Conservation (phyloP, 257 asterid species). For the Nyctanthes arbortristis region DNA sequence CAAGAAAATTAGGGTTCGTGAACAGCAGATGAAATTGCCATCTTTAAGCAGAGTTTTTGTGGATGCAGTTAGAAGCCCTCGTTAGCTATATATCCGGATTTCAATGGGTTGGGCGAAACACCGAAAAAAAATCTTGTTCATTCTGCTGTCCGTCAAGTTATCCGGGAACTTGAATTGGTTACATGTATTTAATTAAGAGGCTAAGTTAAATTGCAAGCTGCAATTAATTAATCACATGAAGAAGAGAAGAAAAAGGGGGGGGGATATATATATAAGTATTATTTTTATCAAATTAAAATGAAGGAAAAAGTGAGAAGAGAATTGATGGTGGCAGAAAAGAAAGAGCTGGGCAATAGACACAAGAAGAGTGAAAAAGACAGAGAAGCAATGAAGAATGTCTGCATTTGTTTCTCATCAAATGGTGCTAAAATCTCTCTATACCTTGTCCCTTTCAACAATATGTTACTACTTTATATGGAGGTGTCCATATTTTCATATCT, state of each 20-base stretch:
- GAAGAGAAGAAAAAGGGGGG: neutral
- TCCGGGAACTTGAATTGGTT: neutral
- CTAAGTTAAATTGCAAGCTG: neutral
- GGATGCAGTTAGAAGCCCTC: conserved; percentile 47
- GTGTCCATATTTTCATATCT: neutral
- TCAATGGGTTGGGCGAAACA: neutral
- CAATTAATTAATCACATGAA: neutral
- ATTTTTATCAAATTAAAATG: neutral
- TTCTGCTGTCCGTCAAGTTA: neutral
- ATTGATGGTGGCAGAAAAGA: neutral
- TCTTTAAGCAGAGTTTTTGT: conserved; percentile 41
- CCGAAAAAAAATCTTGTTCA: neutral
- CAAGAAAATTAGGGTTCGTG: conserved; percentile 53
- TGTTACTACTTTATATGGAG: neutral
- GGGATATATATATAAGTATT: too few species aligned
- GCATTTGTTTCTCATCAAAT: conserved; percentile 12
- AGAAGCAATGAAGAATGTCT: conserved; percentile 11
- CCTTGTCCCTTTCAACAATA: neutral
- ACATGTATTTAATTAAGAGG: neutral
- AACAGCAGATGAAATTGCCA: conserved; percentile 43
- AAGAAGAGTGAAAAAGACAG: neutral
- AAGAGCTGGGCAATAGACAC: neutral
- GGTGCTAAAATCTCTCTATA: neutral
- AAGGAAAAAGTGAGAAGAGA: neutral
- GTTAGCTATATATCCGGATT: neutral